These are phyloP conservation scores for Puccinia triticina DNA, from an alignment of 1,284 basidiomycete genomes.

Conservation along the genomic window DNA sequence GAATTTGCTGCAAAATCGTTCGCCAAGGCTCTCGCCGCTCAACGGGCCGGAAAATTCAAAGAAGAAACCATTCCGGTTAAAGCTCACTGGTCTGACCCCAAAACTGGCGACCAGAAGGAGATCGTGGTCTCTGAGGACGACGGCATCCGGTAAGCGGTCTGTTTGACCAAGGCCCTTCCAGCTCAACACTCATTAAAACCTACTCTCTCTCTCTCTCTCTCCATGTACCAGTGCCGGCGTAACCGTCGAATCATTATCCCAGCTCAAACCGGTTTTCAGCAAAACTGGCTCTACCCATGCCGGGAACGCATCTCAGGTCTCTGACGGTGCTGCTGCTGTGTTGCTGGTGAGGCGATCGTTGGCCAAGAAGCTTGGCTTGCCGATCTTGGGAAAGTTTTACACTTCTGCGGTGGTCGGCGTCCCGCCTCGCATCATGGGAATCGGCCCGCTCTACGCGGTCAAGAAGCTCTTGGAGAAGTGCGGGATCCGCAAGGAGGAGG, in stretches of 20 bases:
- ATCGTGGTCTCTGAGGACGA: slow-evolving; percentile 85
- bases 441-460: slow-evolving; percentile 88
- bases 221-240: slow-evolving; percentile 89
- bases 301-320: slow-evolving; percentile 88
- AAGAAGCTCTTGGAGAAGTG: slow-evolving; percentile 77
- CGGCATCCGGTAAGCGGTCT: slow-evolving; percentile 66
- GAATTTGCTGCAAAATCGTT: slow-evolving; percentile 81
- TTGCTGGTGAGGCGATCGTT: slow-evolving; percentile 81
- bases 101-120: slow-evolving; percentile 77
- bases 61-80: slow-evolving; percentile 85
- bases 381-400: slow-evolving; percentile 90
- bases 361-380: slow-evolving; percentile 84
- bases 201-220: no score
- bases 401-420: slow-evolving; percentile 75
- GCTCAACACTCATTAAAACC: no score
- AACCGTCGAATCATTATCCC: slow-evolving; percentile 78
- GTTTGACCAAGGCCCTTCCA: background rate
- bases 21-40: slow-evolving; percentile 81
- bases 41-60: slow-evolving; percentile 85
- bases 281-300: slow-evolving; percentile 91
- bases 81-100: slow-evolving; percentile 76
- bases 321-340: slow-evolving; percentile 96
- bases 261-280: slow-evolving; percentile 90
- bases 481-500: slow-evolving; percentile 71
- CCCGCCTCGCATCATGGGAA: slow-evolving; percentile 61